Conservation (phyloP, 1,284 basidiomycete species). For the Rhodotorula sp. region DNA sequence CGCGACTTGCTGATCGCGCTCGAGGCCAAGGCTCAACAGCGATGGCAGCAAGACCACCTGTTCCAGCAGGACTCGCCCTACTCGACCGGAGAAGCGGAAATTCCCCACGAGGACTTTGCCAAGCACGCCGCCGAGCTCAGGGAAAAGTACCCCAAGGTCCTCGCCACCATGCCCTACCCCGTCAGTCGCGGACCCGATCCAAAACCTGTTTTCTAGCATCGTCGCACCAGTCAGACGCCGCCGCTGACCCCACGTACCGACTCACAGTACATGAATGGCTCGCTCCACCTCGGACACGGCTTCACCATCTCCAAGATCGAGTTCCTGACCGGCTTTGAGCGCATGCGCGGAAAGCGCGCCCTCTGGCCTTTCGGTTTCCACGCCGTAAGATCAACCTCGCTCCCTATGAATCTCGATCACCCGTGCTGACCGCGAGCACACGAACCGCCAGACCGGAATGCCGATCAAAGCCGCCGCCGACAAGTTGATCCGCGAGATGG, state of each 20-base stretch:
- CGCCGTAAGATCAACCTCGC: constrained; percentile 51
- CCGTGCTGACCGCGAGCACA: background rate
- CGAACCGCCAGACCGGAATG: constrained; percentile 30
- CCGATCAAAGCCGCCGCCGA: constrained; percentile 76
- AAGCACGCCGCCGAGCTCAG: constrained; percentile 47
- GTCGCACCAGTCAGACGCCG: background rate
- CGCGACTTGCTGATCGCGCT: constrained; percentile 79
- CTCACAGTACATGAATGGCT: constrained; percentile 88
- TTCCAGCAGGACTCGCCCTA: constrained; percentile 85
- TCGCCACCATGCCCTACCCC: constrained; percentile 90
- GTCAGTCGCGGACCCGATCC: constrained; percentile 26
- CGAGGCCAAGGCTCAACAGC: constrained; percentile 77
- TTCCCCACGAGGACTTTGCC: constrained; percentile 36
- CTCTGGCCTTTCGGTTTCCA: constrained; percentile 96
- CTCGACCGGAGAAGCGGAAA: constrained; percentile 49
- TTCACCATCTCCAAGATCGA: constrained; percentile 99
- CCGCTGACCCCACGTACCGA: background rate
- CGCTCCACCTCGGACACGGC: constrained; percentile 93
- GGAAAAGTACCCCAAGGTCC: constrained; percentile 86
- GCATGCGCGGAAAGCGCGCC: constrained; percentile 91
- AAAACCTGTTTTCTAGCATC: background rate
- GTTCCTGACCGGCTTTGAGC: constrained; percentile 91
- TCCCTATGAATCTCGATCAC: too few species aligned
- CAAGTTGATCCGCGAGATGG: constrained; percentile 96
- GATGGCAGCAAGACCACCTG: constrained; percentile 61